Percentiles rank a stretch among this genome's conserved stretches.
Evolutionary conservation across 176 grass and related monocot genomes (phyloP).

Genomic region (Oryza nivara): DNA sequence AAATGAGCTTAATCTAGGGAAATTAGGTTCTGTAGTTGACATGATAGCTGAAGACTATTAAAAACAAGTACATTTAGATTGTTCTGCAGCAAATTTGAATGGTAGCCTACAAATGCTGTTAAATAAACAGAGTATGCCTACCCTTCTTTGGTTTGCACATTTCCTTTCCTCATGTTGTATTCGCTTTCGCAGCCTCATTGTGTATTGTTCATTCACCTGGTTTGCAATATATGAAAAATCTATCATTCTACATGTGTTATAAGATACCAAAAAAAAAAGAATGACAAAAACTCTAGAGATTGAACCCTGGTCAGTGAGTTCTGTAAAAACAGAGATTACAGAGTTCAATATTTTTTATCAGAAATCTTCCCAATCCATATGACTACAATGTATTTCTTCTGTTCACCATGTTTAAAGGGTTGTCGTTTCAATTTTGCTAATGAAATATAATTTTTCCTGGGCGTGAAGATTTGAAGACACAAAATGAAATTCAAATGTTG

Average conservation of each 20-base stretch:
- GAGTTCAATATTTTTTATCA: neutral
- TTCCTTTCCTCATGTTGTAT: slow-evolving; percentile 83
- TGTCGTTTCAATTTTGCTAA: neutral
- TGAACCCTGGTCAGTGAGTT: neutral
- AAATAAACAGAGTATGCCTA: slow-evolving; percentile 38
- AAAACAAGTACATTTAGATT: neutral
- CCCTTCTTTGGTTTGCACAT: slow-evolving; percentile 76
- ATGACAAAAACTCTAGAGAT: neutral
- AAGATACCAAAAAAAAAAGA: neutral
- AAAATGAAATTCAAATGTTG: neutral
- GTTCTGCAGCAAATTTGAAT: neutral
- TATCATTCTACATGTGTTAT: slow-evolving; percentile 14
- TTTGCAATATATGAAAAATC: slow-evolving; percentile 31
- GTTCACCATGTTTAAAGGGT: neutral
- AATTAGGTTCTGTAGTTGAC: neutral
- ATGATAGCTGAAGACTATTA: neutral
- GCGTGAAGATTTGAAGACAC: neutral
- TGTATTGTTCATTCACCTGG: slow-evolving; percentile 82
- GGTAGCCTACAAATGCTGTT: neutral
- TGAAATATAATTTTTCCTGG: neutral
- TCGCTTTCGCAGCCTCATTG: slow-evolving; percentile 61
- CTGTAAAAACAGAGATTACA: neutral
- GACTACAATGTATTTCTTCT: neutral
- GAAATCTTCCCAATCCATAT: neutral
- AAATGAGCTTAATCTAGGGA: slow-evolving; percentile 21